Base-by-base conservation (phyloP, 192 early-diverging fungal species). In the Podila minutissima region DNA sequence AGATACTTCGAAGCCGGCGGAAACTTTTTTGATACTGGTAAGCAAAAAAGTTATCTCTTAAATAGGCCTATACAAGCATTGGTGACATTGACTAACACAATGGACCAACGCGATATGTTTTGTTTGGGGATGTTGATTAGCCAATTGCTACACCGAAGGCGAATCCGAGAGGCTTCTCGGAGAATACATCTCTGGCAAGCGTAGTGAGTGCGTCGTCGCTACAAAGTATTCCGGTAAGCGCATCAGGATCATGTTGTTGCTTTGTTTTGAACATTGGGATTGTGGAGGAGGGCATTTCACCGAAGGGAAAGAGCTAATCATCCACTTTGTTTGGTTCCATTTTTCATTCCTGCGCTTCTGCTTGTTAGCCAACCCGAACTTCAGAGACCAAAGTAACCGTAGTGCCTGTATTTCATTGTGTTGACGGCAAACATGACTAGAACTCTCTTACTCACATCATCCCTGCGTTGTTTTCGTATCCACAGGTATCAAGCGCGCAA, bases 161-260 rank as follows among this genome's bases (percentile, higher is more conserved):
- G 75, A 91, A 29, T 79, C 74, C 38, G 91, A 92, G 73, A 19
- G 67, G 3, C 86, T 90, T 69, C 64, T 91, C n/a, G 90, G 91
- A 13, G 83, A 88, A 46, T 89, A 86, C 55, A 68, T 92, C 10
- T 35, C 72, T 6, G 71, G 83, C 62, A 87, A 88, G 32, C 84
- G 90, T 38, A 86, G 86, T 51, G 76, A 88, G 33, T 81, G 91
- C 15, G 89, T 90, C 3, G 59, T 91, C 41, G 89, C 89, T 0
- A 90, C 90, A 55, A 91, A 91, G 64, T 85, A 85, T 64, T 37
- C 79, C 3, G 62, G 81, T 74, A 76, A 64, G 71, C 7, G 7
- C 35, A 10, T 37, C 9, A 37, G 9, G 35, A 37, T 37, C 22
- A 22, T 20, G 17, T 22, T 53, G 20, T 55, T 22, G 1, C 20